These are phyloP conservation scores for Hyaloscypha bicolor DNA, from an alignment of 495 filamentous ascomycete species.

Conservation along the genomic window DNA sequence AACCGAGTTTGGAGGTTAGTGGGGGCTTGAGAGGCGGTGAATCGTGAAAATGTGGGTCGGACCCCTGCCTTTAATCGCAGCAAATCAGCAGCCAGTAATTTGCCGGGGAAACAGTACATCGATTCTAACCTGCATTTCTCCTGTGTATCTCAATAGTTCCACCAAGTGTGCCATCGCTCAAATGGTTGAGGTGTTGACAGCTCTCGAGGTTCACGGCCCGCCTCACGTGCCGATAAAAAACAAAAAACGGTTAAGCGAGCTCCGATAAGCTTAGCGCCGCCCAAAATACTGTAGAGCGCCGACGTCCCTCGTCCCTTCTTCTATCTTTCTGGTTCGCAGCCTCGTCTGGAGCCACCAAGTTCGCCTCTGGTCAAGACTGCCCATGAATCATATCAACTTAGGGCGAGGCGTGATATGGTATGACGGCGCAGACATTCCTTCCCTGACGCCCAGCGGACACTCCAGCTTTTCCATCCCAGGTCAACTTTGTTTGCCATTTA, in stretches of 20 bases:
- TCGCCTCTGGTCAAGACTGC: neutral
- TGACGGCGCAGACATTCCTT: neutral
- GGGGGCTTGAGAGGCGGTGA: neutral
- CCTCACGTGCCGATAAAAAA: neutral
- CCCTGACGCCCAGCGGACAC: neutral
- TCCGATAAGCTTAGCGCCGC: neutral
- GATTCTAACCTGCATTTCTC: neutral
- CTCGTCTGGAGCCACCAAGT: neutral
- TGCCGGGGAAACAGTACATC: neutral
- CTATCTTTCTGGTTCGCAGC: neutral
- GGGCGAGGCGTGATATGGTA: neutral
- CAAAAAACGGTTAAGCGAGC: neutral
- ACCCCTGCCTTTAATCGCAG: neutral
- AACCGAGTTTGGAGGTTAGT: neutral
- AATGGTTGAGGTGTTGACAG: too few species aligned
- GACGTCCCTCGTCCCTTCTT: neutral
- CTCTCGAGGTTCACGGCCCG: too few species aligned
- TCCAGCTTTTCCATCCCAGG: neutral
- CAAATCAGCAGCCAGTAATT: neutral
- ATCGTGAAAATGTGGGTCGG: neutral
- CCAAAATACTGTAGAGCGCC: neutral
- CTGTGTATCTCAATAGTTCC: too few species aligned
- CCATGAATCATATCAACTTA: neutral
- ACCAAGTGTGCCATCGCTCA: too few species aligned
- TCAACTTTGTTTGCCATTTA: neutral